A percentile compares a stretch with the other conserved stretches of the same genome.
phyloP scores from a whole-genome alignment of 306 rosid species.

The Sophora flavescens region DNA sequence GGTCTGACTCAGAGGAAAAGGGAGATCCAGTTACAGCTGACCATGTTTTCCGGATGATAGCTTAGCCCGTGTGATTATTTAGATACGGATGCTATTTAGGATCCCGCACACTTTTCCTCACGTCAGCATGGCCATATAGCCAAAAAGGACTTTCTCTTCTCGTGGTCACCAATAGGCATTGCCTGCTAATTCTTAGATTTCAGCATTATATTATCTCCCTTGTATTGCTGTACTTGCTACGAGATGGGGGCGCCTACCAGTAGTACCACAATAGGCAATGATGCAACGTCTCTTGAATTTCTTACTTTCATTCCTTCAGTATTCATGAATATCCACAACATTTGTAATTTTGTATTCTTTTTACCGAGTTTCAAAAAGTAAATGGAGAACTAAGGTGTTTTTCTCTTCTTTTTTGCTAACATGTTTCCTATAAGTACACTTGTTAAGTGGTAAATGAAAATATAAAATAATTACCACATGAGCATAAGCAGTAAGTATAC shows the following conservation, averaged over 20 bases:
- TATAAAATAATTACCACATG: too few relatives aligned
- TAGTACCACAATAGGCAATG: neutral
- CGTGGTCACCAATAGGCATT: too few relatives aligned
- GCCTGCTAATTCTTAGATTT: too few relatives aligned
- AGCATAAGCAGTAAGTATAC: neutral
- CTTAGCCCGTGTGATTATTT: slow-evolving; percentile 22
- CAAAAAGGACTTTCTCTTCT: neutral
- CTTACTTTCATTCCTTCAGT: neutral
- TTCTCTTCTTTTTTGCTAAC: too few relatives aligned
- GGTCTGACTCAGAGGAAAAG: slow-evolving; percentile 27
- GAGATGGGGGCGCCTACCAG: too few relatives aligned
- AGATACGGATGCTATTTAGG: slow-evolving; percentile 7
- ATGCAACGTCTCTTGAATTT: neutral
- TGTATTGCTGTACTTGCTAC: too few relatives aligned
- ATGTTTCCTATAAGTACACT: too few relatives aligned
- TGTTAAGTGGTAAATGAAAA: too few relatives aligned
- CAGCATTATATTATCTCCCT: too few relatives aligned
- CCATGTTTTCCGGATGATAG: slow-evolving; percentile 51
- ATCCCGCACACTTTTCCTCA: neutral
- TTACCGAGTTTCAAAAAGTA: neutral
- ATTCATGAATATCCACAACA: neutral
- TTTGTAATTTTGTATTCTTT: neutral
- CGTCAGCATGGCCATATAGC: slow-evolving; percentile 30
- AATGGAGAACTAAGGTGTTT: too few relatives aligned
- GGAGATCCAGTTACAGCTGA: slow-evolving; percentile 52